A percentile compares a stretch with the other conserved stretches of the same genome.
Evolutionary conservation across 345 rosid genomes (phyloP).

Genomic region (Excoecaria agallocha): DNA sequence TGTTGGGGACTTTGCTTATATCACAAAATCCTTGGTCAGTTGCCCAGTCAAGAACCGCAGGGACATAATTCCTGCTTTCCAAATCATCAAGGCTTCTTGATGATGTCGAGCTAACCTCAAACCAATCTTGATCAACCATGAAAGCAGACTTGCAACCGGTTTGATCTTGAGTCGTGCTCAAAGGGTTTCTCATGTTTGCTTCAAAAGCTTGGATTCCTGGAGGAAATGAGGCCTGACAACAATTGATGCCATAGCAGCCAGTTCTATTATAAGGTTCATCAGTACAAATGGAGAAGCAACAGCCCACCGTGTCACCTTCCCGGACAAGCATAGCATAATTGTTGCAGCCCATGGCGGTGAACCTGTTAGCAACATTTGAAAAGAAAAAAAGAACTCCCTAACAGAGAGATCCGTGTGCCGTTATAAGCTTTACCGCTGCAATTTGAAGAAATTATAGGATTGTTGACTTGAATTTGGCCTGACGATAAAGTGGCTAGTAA

Average conservation of each 20-base stretch:
- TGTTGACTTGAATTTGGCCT: neutral
- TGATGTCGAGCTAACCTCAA: neutral
- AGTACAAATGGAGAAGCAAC: no score
- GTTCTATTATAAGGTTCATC: neutral
- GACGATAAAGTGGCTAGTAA: neutral
- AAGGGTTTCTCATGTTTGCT: neutral
- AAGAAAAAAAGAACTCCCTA: neutral
- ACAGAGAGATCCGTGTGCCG: neutral
- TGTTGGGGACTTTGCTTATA: neutral
- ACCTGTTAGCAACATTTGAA: neutral
- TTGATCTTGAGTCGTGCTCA: neutral
- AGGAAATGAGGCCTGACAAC: constrained; percentile 16
- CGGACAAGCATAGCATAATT: neutral
- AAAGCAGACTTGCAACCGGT: neutral
- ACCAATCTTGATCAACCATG: constrained; percentile 3
- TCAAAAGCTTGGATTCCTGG: neutral
- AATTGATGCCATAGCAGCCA: constrained; percentile 13
- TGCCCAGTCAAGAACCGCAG: constrained; percentile 16
- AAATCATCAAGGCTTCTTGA: neutral
- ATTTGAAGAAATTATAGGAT: neutral
- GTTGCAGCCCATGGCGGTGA: neutral
- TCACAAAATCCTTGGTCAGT: neutral
- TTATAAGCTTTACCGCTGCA: neutral
- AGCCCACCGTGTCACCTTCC: neutral
- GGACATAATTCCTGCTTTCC: neutral